Base-by-base conservation (phyloP, 495 filamentous ascomycete genomes). In the Aspergillus avenaceus region DNA sequence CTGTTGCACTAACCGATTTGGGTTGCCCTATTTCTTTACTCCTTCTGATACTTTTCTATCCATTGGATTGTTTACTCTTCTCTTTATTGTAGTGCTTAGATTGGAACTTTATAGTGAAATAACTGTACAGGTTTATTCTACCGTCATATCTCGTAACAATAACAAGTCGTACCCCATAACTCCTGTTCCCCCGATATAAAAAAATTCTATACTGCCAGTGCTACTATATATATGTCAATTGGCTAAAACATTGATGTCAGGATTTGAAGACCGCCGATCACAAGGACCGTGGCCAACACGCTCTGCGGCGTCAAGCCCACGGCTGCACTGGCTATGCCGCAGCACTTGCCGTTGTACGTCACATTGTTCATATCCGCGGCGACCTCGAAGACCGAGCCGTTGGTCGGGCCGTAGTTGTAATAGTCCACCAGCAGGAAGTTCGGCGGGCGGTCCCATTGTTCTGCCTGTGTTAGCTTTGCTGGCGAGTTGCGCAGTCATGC, bases 401-500 rank as follows among this genome's bases (percentile, higher is more conserved):
- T 79, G 45, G 69, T 80, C 11, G 70, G 72, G 43, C 87, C 90
- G 44, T 67, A 66, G 58, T 95, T 86, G 68, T 92, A 95, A 63
- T 88, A 95, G 63, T 97, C 92, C 4, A 96, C 89, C 22, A 96
- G 80, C 7, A 97, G 75, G 58, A 95, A 87, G 62, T 88, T 96
- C 0, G 92, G 92, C 1, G 86, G 76, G 28, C 85, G 79, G 18
- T 73, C 73, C 87, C 88, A 95, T 19, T 72, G 43, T 16, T 32
- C 23, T 12, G 34, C 19, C 18, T 54, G 28, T 47, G 55, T 62
- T 54, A 62, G 47, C 41, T 29, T 48, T 27, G 5, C 21, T 40
- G 22, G 27, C 5, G 29, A 13, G 25, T 27, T 21, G 21, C 16
- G 22, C 29, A 23, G 47, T 37, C n/a, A 19, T 36, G 38, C 16